These are phyloP conservation scores for Lepraria neglecta DNA, from an alignment of 495 filamentous ascomycete species.

Conservation along the genomic window DNA sequence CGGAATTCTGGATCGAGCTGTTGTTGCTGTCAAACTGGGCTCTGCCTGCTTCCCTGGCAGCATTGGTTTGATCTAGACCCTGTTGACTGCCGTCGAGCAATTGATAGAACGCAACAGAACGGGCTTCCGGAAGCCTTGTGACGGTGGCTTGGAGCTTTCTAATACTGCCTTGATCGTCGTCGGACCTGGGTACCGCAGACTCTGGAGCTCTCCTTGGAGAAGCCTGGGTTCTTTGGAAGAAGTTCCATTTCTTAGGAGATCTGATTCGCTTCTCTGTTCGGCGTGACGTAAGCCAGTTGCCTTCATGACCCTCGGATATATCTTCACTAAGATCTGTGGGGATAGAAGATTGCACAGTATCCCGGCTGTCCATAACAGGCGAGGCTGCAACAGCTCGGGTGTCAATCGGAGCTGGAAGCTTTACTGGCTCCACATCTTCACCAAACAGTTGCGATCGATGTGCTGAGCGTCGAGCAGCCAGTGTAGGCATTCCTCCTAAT, in stretches of 20 bases:
- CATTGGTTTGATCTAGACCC: constrained; percentile 40
- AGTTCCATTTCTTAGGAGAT: constrained; percentile 64
- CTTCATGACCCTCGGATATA: constrained; percentile 35
- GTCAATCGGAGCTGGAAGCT: constrained; percentile 34
- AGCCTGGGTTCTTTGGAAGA: constrained; percentile 66
- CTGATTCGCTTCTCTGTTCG: constrained; percentile 31
- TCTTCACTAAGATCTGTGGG: constrained; percentile 23
- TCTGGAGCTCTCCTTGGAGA: constrained; percentile 37
- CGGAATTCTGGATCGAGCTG: constrained; percentile 2
- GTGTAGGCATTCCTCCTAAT: constrained; percentile 33
- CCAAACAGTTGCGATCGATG: constrained; percentile 39
- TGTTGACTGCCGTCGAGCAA: constrained; percentile 68
- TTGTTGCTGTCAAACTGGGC: constrained; percentile 26
- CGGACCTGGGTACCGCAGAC: constrained; percentile 33
- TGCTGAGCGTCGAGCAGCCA: constrained; percentile 48
- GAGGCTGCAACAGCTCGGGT: constrained; percentile 28
- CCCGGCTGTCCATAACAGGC: constrained; percentile 32
- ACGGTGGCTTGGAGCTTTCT: constrained; percentile 39
- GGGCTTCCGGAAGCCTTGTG: constrained; percentile 34
- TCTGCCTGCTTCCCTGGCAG: constrained; percentile 45
- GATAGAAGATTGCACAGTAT: constrained; percentile 26
- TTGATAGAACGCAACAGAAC: constrained; percentile 70
- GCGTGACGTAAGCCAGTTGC: constrained; percentile 35
- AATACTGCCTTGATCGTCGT: constrained; percentile 37
- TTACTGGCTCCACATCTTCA: constrained; percentile 40